phyloP scores from a whole-genome alignment of 2,329 filamentous ascomycete genomes.

The Fusarium sp. region DNA sequence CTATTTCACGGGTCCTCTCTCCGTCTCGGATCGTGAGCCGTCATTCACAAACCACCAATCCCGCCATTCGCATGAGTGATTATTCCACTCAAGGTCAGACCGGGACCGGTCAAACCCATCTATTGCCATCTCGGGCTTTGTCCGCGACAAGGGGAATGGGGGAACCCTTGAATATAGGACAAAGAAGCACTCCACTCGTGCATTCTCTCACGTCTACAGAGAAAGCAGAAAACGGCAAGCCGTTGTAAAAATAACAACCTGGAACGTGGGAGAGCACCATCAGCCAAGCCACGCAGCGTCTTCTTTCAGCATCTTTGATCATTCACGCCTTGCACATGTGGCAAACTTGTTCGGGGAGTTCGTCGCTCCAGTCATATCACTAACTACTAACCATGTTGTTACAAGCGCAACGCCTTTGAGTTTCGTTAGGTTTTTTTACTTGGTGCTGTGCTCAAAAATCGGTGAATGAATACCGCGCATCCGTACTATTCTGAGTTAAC shows the following conservation, averaged over 20 bases:
- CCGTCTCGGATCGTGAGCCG: conserved; percentile 11
- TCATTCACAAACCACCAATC: conserved; percentile 9
- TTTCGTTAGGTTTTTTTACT: conserved; percentile 10
- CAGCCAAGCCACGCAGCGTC: conserved; percentile 6
- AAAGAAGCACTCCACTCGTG: conserved; percentile 22
- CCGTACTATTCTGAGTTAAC: neutral
- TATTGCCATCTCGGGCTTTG: conserved; percentile 14
- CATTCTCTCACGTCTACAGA: conserved; percentile 10
- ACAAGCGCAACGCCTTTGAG: conserved; percentile 9
- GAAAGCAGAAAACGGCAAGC: conserved; percentile 17
- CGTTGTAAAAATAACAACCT: conserved; percentile 7
- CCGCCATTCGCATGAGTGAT: conserved; percentile 25
- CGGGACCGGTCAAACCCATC: neutral
- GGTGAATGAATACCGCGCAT: conserved; percentile 28
- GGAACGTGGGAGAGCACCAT: conserved; percentile 24
- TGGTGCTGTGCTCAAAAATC: conserved; percentile 8
- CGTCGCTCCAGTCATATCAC: conserved; percentile 4
- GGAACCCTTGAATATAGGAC: conserved; percentile 1
- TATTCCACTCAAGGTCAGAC: conserved; percentile 9
- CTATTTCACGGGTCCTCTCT: conserved; percentile 25
- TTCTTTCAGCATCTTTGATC: neutral
- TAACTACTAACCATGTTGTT: conserved; percentile 27
- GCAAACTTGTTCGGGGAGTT: conserved; percentile 34
- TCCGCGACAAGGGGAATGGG: conserved; percentile 3
- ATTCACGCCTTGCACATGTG: neutral